Evolutionary conservation across 306 rosid genomes (phyloP), one percentile per base, ranked within the genome.

Genomic region (Cicer yamashitae): DNA sequence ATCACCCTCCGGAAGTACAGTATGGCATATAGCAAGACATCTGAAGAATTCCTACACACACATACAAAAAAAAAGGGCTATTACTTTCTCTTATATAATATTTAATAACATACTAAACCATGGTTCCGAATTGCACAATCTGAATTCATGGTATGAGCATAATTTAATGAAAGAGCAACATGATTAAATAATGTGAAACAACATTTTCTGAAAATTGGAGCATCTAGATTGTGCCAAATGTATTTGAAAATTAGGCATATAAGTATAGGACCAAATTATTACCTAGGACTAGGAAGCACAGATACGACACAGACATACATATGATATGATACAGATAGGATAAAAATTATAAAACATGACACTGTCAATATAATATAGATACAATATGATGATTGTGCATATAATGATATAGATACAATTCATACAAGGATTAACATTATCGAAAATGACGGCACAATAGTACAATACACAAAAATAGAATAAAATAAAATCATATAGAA

Each of bases 1-100:
- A n/a, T 87, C 91, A n/a, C 98, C 98, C 88, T 93, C 98, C 0
- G 98, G 96, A 65, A 93, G 92, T 77, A 93, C 98, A 39, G 98
- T 93, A 81, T 93, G 98, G 65, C 98, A 93, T 71, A 93, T 89
- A 82, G 98, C 98, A 85, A 93, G 98, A 75, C 90, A 87, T 79
- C 90, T 84, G 85, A 87, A 87, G 81, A 87, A 87, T 61, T 84
- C 90, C 90, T 87, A 15, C 45, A 77, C 7, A 58, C 50, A 20
- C 10, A 17, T 25, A 67, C 7, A n/a, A 17, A 52, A 69, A 20
- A 61, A 50, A 43, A 57, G 37, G 15, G 51, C 37, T 20, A 76
- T 73, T 14, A 17, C 63, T 51, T 38, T 57, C 15, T 13, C 64
- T 14, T 5, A 48, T 17, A 17, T 46, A 79, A 41, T 18, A 30